Base-by-base conservation (phyloP, 257 asterid species). In the Primulina tabacum region DNA sequence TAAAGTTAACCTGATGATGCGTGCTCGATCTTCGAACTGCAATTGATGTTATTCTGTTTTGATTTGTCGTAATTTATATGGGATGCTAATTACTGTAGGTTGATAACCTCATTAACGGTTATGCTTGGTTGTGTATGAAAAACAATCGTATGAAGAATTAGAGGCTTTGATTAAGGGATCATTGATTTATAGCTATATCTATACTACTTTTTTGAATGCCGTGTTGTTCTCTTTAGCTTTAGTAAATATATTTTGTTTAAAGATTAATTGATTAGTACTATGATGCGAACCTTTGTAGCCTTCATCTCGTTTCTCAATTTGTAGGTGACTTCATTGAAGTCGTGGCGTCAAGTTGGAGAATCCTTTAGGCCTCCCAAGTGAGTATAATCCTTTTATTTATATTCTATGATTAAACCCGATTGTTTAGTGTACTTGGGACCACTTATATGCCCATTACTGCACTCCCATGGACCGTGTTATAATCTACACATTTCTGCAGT, bases 311-410 rank as follows among this genome's bases (percentile, higher is more conserved):
- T 64, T 55, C 55, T 74, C 71, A 71, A 55, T 72, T 74, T 82
- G 72, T 58, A 92, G 97, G 96, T 92, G 69, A 92, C 96, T 70
- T 79, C 95, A n/a, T 71, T 87, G 86, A 92, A 92, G 88, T 80
- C 89, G 73, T 92, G 98, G 98, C 87, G 98, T 69, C 95, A 92
- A 85, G 96, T 92, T 47, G 96, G 98, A 76, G 98, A 92, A 78
- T 92, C 96, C 65, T 92, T 92, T 74, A 86, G 78, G 69, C 98
- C 98, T 65, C 96, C 98, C 20, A 92, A 88, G 97, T 92, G 82
- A 82, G 87, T 70, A 66, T 43, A 70, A 65, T 18, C 60, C 62
- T 47, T 65, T n/a, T 43, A 4, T 35, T 30, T 68, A 37, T 62
- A 21, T 43, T 70, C 40, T 6, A 65, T 34, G 38, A 62, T 16